These are phyloP conservation scores for Termitomyces eurrhizus DNA, from an alignment of 768 basidiomycete genomes.

Conservation along the genomic window DNA sequence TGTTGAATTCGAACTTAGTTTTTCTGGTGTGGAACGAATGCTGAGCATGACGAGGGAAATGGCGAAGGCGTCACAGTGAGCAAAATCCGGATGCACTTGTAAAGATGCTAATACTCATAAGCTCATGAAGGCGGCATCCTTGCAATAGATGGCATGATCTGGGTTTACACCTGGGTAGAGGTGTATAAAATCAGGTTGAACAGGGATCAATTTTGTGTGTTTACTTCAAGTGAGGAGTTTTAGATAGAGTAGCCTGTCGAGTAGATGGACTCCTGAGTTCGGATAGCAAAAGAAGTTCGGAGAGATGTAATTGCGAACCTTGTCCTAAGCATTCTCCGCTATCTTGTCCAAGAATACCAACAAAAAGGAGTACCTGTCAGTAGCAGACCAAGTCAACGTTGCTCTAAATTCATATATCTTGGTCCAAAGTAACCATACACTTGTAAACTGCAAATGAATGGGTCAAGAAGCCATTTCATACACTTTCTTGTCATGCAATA, in stretches of 20 bases:
- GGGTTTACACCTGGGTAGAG: not conserved
- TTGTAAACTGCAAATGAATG: constrained; percentile 23
- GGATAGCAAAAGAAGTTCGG: not conserved
- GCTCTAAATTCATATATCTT: constrained; percentile 22
- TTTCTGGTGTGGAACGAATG: constrained; percentile 33
- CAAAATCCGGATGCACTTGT: too few relatives aligned
- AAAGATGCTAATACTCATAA: too few relatives aligned
- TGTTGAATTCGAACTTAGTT: constrained; percentile 34
- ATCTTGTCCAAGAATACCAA: constrained; percentile 36
- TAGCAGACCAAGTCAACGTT: not conserved
- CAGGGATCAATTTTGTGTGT: not conserved
- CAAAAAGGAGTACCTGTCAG: not conserved
- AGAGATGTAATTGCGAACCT: constrained; percentile 19
- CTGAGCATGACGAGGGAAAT: too few relatives aligned
- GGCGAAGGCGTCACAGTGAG: too few relatives aligned
- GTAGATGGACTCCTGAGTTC: not conserved
- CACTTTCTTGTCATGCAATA: not conserved
- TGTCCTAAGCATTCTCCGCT: constrained; percentile 18
- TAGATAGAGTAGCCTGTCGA: constrained; percentile 21
- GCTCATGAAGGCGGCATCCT: constrained; percentile 17
- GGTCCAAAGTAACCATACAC: constrained; percentile 32
- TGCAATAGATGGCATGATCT: constrained; percentile 27
- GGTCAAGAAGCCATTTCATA: not conserved
- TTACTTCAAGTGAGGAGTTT: constrained; percentile 15
- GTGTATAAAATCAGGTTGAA: not conserved